A percentile compares a stretch with the other conserved stretches of the same genome.
Conservation (phyloP, 2,329 filamentous ascomycete genomes). For the Epichloe sp. region DNA sequence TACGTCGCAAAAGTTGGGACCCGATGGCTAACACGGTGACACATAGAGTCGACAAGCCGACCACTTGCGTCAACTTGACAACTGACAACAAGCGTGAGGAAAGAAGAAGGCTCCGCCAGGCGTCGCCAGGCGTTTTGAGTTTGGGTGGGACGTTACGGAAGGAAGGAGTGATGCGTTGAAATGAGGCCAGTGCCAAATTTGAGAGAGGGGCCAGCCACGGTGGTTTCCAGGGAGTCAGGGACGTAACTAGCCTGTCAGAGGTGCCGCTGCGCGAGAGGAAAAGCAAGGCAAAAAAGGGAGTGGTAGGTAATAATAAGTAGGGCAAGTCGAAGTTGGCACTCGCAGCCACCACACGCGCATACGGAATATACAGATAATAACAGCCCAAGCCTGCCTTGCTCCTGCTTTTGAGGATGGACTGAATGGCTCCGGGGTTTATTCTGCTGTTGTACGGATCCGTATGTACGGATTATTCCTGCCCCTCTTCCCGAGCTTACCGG, state of each 20-base stretch:
- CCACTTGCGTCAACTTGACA: too few species aligned
- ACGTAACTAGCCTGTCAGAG: not conserved
- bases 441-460: not conserved
- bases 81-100: too few species aligned
- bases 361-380: not conserved
- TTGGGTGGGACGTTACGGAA: not conserved
- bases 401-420: not conserved
- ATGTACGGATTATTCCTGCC: not conserved
- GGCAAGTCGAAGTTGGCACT: not conserved
- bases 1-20: not conserved
- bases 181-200: not conserved
- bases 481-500: constrained; percentile 2
- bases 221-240: not conserved
- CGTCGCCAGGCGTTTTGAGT: too few species aligned
- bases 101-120: too few species aligned
- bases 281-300: not conserved
- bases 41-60: too few species aligned
- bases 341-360: not conserved
- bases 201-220: constrained; percentile 1
- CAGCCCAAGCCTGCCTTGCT: not conserved
- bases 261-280: not conserved
- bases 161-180: not conserved
- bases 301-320: not conserved
- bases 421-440: not conserved
- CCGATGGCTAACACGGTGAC: not conserved